Evolutionary conservation across 2,329 filamentous ascomycete genomes (phyloP).

Genomic region (Trichoderma sp.): DNA sequence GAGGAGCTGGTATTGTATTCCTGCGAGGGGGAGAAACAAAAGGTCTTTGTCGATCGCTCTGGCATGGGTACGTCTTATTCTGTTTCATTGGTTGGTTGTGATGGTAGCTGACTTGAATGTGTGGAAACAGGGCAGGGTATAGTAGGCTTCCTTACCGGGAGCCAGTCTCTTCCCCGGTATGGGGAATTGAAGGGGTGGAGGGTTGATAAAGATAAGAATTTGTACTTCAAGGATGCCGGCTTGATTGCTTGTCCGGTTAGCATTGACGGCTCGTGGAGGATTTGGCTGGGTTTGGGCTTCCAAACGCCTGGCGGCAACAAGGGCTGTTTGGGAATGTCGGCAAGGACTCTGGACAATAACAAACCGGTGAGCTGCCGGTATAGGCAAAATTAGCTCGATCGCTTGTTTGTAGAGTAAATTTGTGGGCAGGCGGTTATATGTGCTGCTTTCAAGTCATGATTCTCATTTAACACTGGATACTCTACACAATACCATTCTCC

Average conservation of each 20-base stretch:
- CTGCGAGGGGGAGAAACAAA: conserved; percentile 42
- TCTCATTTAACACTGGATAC: too few relatives aligned
- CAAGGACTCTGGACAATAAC: conserved; percentile 30
- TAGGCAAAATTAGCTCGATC: conserved; percentile 14
- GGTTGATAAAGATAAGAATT: conserved; percentile 42
- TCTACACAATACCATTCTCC: too few relatives aligned
- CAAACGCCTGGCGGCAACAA: conserved; percentile 37
- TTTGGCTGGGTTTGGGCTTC: conserved; percentile 38
- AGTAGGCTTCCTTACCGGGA: conserved; percentile 51
- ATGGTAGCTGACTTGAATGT: background rate
- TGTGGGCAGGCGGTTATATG: background rate
- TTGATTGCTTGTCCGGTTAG: conserved; percentile 54
- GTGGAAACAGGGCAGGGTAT: conserved; percentile 47
- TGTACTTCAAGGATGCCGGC: conserved; percentile 44
- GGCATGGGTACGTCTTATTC: conserved; percentile 51
- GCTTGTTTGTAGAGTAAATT: background rate
- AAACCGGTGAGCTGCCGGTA: conserved; percentile 41
- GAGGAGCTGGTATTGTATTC: conserved; percentile 49
- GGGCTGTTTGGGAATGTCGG: conserved; percentile 38
- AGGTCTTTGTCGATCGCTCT: conserved; percentile 54
- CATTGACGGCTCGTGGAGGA: conserved; percentile 42
- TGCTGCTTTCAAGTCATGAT: background rate
- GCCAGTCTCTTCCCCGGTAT: conserved; percentile 37
- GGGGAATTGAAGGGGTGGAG: conserved; percentile 48
- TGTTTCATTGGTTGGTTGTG: background rate